phyloP scores from a whole-genome alignment of 2,329 filamentous ascomycete species.

The Lasiodiplodia gonubiensis region DNA sequence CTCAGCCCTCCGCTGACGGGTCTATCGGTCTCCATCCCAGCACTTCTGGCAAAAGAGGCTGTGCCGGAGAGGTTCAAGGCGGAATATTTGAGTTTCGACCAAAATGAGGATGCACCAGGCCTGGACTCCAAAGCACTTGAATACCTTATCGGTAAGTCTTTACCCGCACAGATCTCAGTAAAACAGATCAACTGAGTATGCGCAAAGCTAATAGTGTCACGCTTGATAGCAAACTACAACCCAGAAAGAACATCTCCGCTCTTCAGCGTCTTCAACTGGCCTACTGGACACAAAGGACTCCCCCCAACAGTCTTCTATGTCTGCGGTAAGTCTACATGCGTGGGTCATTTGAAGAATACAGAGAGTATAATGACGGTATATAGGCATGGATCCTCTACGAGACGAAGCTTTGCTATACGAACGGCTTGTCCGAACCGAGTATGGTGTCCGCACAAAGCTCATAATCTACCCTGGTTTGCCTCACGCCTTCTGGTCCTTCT shows the following conservation, averaged over 20 bases:
- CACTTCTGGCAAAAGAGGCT: conserved; percentile 36
- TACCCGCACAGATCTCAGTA: too few species aligned
- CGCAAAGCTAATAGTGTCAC: neutral
- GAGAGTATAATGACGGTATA: neutral
- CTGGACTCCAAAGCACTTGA: conserved; percentile 29
- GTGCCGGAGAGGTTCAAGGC: conserved; percentile 34
- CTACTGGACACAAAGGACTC: conserved; percentile 37
- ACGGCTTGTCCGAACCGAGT: conserved; percentile 51
- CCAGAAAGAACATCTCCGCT: conserved; percentile 39
- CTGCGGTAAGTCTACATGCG: conserved; percentile 42
- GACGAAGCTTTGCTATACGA: conserved; percentile 63
- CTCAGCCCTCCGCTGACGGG: neutral
- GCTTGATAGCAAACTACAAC: conserved; percentile 37
- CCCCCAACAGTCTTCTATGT: conserved; percentile 58
- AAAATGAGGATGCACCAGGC: conserved; percentile 32
- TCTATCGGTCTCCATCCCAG: conserved; percentile 24
- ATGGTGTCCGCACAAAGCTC: conserved; percentile 51
- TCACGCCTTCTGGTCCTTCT: conserved; percentile 48
- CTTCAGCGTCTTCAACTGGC: conserved; percentile 35
- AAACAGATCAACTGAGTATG: too few species aligned
- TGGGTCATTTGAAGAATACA: neutral
- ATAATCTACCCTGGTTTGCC: conserved; percentile 52
- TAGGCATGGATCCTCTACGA: conserved; percentile 53
- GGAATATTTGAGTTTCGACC: conserved; percentile 32
- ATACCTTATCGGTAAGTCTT: conserved; percentile 3